phyloP scores from a whole-genome alignment of 805 yeast genomes.

The Candida suzukii region DNA sequence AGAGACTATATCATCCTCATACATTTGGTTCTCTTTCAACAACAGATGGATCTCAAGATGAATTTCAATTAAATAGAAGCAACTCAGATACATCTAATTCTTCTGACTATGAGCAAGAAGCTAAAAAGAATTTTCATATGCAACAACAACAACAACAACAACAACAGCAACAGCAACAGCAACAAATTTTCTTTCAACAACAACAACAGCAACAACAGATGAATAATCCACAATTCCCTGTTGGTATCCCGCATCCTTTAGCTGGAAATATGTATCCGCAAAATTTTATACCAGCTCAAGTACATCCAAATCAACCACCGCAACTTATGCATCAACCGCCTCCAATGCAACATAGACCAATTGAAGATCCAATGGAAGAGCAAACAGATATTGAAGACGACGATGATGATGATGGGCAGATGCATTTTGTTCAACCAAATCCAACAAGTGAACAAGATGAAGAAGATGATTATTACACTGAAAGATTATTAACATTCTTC shows the following conservation, averaged over 20 bases:
- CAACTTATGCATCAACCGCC: slow-evolving; percentile 1
- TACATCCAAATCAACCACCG: slow-evolving; percentile 7
- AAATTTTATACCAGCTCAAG: background rate
- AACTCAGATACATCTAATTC: slow-evolving; percentile 23
- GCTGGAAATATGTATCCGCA: slow-evolving; percentile 30
- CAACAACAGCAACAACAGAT: background rate
- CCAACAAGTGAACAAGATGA: slow-evolving; percentile 13
- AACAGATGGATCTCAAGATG: slow-evolving; percentile 23
- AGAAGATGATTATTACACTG: slow-evolving; percentile 33
- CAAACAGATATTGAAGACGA: slow-evolving; percentile 4
- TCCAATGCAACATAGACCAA: background rate
- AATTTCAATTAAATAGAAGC: slow-evolving; percentile 14
- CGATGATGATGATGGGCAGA: background rate
- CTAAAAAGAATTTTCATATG: slow-evolving; percentile 9
- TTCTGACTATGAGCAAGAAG: slow-evolving; percentile 11
- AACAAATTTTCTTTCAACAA: background rate
- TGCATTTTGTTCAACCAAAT: slow-evolving; percentile 1
- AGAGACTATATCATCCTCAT: slow-evolving; percentile 3
- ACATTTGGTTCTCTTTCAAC: slow-evolving; percentile 19
- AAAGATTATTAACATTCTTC: slow-evolving; percentile 42
- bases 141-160: slow-evolving; percentile 17
- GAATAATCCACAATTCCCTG: slow-evolving; percentile 12
- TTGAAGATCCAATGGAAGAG: slow-evolving; percentile 16
- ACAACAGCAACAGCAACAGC: slow-evolving; percentile 7
- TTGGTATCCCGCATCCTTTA: slow-evolving; percentile 13